A percentile compares a stretch with the other conserved stretches of the same genome.
These are phyloP conservation scores for Lentinus tigrinus DNA, from an alignment of 768 basidiomycete species.

Conservation along the genomic window DNA sequence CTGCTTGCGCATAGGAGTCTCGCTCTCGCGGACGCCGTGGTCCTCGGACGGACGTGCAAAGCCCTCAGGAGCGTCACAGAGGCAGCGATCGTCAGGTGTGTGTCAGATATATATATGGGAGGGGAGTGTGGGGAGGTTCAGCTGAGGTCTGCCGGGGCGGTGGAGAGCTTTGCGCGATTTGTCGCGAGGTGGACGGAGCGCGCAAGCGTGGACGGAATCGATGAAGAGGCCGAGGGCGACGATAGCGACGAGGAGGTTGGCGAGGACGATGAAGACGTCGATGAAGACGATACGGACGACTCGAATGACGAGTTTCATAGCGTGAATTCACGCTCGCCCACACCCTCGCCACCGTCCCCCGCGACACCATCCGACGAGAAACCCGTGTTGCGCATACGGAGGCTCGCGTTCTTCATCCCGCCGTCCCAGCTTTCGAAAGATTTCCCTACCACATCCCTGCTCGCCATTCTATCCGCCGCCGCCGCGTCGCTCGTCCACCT, in stretches of 20 bases:
- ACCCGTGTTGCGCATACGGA: not conserved
- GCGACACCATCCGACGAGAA: not conserved
- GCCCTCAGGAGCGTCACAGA: too few species aligned
- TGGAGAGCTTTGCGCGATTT: not conserved
- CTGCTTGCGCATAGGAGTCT: too few species aligned
- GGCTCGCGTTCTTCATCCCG: conserved; percentile 2
- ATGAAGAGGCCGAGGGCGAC: not conserved
- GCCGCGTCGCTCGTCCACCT: conserved; percentile 5
- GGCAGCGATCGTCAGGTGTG: too few species aligned
- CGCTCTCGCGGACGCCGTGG: too few species aligned
- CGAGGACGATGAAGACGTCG: not conserved
- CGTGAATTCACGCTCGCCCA: not conserved
- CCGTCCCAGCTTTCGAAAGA: conserved; percentile 1
- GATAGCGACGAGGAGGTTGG: not conserved
- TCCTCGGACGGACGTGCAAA: too few species aligned
- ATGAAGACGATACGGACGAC: not conserved
- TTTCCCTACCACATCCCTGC: conserved; percentile 1
- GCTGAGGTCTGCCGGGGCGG: not conserved
- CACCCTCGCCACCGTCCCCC: not conserved
- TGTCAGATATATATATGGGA: not conserved
- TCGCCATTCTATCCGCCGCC: not conserved
- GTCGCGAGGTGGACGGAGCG: not conserved
- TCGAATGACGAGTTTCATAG: not conserved
- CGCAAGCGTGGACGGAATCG: not conserved
- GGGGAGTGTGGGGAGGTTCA: not conserved